Conservation (phyloP, 495 filamentous ascomycete species). For the Cercophora samala region DNA sequence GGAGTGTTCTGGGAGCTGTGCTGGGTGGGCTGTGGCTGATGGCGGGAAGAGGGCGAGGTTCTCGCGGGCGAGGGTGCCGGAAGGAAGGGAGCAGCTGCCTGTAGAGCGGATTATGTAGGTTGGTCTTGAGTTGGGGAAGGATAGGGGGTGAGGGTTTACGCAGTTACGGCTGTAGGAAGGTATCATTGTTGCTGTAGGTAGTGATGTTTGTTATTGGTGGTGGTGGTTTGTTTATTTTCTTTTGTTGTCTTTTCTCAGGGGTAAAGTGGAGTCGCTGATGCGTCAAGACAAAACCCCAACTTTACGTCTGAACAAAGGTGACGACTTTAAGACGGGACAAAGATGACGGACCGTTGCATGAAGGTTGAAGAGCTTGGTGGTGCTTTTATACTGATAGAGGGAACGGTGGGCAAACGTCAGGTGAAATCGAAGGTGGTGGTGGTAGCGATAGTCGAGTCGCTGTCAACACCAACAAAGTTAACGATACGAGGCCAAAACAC, state of each 20-base stretch:
- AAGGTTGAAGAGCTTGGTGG: neutral
- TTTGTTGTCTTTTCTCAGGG: neutral
- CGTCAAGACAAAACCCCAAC: conserved; percentile 1
- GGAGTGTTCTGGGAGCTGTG: neutral
- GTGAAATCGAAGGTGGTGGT: neutral
- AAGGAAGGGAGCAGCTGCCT: neutral
- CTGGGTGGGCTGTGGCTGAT: neutral
- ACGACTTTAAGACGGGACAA: neutral
- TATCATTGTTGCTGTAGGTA: neutral
- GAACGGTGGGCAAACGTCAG: neutral
- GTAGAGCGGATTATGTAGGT: neutral
- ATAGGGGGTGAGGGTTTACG: neutral
- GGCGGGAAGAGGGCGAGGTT: neutral
- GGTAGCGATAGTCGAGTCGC: neutral
- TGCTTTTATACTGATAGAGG: neutral
- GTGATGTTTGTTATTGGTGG: neutral
- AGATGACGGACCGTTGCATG: neutral
- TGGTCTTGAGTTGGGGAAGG: neutral
- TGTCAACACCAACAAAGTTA: neutral
- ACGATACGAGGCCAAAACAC: neutral
- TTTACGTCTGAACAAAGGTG: neutral
- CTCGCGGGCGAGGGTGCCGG: neutral
- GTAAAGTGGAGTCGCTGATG: neutral
- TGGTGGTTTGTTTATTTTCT: neutral
- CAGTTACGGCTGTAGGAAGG: neutral